Base-by-base conservation (phyloP, 768 basidiomycete genomes). In the Amanita muscaria region DNA sequence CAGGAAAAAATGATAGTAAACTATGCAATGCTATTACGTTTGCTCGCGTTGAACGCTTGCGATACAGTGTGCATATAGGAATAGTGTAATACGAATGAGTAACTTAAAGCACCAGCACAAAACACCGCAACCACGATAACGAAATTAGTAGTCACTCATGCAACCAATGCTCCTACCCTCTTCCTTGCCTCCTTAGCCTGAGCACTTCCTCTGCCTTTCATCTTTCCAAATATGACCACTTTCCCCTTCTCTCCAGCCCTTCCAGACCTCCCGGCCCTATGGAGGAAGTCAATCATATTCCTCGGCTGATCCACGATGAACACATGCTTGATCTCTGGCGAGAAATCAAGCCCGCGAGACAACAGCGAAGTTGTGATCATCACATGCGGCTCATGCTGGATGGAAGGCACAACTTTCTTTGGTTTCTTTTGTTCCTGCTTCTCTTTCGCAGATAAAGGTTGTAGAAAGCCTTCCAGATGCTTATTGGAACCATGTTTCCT, bases 241-340 rank as follows among this genome's bases (percentile, higher is more conserved):
- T 72, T 79, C 1, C 85, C 87, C 21, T 61, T 57, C 56, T 72
- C 60, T 0, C 87, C 87, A 3, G 88, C 88, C 23, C 90, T 67
- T 2, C 81, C 90, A 0, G 85, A 74, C 37, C 92, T 67, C 12
- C 92, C 92, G 0, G 92, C 92, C 3, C 92, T 80, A 63, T 96
- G 92, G 48, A 96, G 60, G 59, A 94, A 93, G 60, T 96, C 92
- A 30, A 93, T 74, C 72, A 85, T 86, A 58, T 90, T 93, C 52
- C 85, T 68, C 15, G 92, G 91, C 56, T 86, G 79, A 53, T 94
- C 92, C 18, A 88, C 72, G 51, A 94, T 82, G 59, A 96, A 83
- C 2, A 94, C 85, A 54, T 92, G 80, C 49, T 74, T 72, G 52
- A 94, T 77, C 3, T 66, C 65, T 0, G 88, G 80, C 11, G 79